These are phyloP conservation scores for Fusarium sp. DNA, from an alignment of 2,329 filamentous ascomycete genomes.

Conservation along the genomic window DNA sequence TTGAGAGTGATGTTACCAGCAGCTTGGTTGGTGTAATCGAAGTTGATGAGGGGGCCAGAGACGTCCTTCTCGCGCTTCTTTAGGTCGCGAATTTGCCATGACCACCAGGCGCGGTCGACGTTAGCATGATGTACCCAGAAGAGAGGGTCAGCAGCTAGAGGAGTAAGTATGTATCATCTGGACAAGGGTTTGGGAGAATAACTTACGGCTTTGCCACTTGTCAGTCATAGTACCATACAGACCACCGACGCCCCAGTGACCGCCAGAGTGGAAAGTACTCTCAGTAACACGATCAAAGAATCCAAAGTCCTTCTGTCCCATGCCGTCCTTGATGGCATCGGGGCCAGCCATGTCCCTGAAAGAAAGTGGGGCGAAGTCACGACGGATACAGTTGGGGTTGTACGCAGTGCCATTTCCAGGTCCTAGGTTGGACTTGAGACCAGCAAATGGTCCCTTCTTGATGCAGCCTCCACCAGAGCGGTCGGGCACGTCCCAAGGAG, in stretches of 20 bases:
- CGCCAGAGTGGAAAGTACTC: constrained; percentile 46
- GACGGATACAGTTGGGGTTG: constrained; percentile 21
- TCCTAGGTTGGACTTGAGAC: constrained; percentile 21
- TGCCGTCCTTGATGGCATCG: constrained; percentile 27
- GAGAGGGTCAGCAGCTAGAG: constrained; percentile 40
- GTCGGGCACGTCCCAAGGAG: constrained; percentile 34
- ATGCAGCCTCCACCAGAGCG: constrained; percentile 45
- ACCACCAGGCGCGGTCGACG: constrained; percentile 47
- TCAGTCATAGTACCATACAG: constrained; percentile 45
- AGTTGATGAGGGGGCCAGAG: constrained; percentile 29
- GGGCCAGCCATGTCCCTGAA: constrained; percentile 29
- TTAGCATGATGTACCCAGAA: constrained; percentile 50
- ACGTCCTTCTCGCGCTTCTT: constrained; percentile 25
- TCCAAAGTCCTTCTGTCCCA: constrained; percentile 43
- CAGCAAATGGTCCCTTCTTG: constrained; percentile 44
- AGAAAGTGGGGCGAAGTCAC: constrained; percentile 30
- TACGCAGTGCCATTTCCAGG: constrained; percentile 21
- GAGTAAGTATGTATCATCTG: neutral
- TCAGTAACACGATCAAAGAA: constrained; percentile 38
- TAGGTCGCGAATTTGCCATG: constrained; percentile 30
- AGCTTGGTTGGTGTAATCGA: constrained; percentile 26
- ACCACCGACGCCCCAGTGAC: constrained; percentile 47
- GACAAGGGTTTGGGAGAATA: fast-evolving
- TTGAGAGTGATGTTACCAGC: constrained; percentile 18
- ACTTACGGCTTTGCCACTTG: constrained; percentile 33